Base-by-base conservation (phyloP, 441 rosid genomes). In the Eutrema salsugineum region DNA sequence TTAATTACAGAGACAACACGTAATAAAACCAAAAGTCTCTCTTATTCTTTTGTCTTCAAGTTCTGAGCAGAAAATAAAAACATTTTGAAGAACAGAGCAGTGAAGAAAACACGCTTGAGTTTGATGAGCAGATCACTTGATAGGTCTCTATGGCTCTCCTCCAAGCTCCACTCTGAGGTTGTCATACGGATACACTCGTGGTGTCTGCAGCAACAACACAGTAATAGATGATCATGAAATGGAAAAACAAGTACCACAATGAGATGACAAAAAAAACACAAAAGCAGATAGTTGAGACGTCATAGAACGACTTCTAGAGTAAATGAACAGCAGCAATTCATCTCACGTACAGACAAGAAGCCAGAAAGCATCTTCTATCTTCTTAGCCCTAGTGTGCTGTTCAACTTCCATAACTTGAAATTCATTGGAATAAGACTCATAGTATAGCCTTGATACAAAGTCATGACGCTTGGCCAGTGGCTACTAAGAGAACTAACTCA, bases 141-240 rank as follows among this genome's bases (percentile, higher is more conserved):
- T 70, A 24, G 64, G 58, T 50, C 33, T 77, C 78, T 86, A 87
- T 46, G 90, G 94, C 77, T 91, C 96, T 80, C 94, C 97, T 5
- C 99, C 99, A 66, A 94, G 99, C 88, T 94, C 99, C 79, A 85
- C 97, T 51, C 89, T 86, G 75, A 94, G 80, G 82, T 94, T 92
- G 85, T 91, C 96, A 53, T 90, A 94, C 6, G 99, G 97, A 75
- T 87, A 94, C 16, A 88, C 97, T 80, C 90, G 90, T 8, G 97
- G 97, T 12, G 93, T 68, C 97, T 94, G 84, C 66, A 66, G 20
- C 71, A 67, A 69, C 71, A 71, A 63, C 42, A 79, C 48, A 72
- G 54, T 49, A 42, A 51, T n/a, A 66, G 33, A 67, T 40, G 2
- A 51, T 24, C 73, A 74, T 50, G 33, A 17, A 27, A 36, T 24